Conservation (phyloP, 106 monocot genomes). For the Cymbidium sinense region DNA sequence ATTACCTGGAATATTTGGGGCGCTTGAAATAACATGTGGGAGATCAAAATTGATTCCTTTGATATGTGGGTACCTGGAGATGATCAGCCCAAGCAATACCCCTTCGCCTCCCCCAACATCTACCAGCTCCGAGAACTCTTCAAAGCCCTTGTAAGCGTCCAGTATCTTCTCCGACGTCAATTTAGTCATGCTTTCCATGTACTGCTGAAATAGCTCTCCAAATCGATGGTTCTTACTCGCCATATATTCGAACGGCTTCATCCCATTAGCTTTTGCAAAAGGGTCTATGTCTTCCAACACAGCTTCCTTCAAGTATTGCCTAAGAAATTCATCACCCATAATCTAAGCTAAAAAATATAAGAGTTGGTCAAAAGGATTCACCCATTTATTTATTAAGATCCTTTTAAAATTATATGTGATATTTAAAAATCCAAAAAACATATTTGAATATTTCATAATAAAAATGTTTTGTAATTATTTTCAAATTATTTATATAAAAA, state of each 20-base stretch:
- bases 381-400: too few species aligned
- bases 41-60: constrained; percentile 21
- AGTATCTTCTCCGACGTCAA: constrained; percentile 25
- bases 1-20: not conserved
- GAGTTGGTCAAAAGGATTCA: too few species aligned
- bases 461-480: too few species aligned
- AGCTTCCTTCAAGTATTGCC: constrained; percentile 9
- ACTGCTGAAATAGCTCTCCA: constrained; percentile 27
- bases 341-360: too few species aligned
- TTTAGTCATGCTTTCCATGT: constrained; percentile 26
- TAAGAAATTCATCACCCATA: not conserved
- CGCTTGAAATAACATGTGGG: constrained; percentile 10
- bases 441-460: too few species aligned
- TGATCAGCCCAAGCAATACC: not conserved
- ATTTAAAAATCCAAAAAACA: too few species aligned
- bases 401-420: too few species aligned
- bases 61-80: constrained; percentile 9
- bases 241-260: constrained; percentile 28
- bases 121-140: not conserved
- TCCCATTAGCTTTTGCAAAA: constrained; percentile 15
- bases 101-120: constrained; percentile 19
- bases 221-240: constrained; percentile 9
- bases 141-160: constrained; percentile 18
- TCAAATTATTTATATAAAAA: too few species aligned
- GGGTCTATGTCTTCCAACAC: constrained; percentile 6